phyloP scores from a whole-genome alignment of 495 filamentous ascomycete species.

The Penicillium simplicissimum region DNA sequence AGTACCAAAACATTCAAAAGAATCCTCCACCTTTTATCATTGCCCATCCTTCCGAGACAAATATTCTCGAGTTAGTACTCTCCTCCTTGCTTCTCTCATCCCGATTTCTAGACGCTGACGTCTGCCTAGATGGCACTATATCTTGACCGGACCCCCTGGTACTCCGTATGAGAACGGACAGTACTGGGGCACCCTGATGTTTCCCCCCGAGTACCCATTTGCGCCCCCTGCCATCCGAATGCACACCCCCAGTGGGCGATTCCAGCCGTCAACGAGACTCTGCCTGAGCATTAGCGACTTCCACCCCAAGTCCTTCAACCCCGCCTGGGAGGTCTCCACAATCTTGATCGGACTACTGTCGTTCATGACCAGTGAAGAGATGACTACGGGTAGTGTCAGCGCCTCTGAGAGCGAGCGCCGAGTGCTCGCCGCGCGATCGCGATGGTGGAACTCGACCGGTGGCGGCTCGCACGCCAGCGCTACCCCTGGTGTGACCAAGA shows the following conservation, averaged over 20 bases:
- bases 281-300: conserved; percentile 97
- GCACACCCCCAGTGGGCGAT: conserved; percentile 95
- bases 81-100: neutral
- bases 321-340: conserved; percentile 97
- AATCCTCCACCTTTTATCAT: conserved; percentile 92
- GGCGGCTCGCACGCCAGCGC: conserved; percentile 72
- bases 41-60: conserved; percentile 90
- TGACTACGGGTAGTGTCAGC: conserved; percentile 93
- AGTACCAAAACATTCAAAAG: conserved; percentile 89
- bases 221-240: conserved; percentile 96
- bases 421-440: conserved; percentile 71
- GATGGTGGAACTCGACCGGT: conserved; percentile 98
- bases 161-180: conserved; percentile 95
- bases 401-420: conserved; percentile 77
- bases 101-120: conserved; percentile 3
- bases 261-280: conserved; percentile 87
- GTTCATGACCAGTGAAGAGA: conserved; percentile 98
- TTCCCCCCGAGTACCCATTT: conserved; percentile 95
- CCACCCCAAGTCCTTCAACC: conserved; percentile 96
- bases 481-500: conserved; percentile 45
- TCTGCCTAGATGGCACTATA: conserved; percentile 87
- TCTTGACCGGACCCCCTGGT: conserved; percentile 90
- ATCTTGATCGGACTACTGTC: conserved; percentile 92
- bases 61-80: conserved; percentile 80
- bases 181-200: conserved; percentile 97